Evolutionary conservation across 176 grass and related monocot genomes (phyloP).

Genomic region (Bromus sterilis): DNA sequence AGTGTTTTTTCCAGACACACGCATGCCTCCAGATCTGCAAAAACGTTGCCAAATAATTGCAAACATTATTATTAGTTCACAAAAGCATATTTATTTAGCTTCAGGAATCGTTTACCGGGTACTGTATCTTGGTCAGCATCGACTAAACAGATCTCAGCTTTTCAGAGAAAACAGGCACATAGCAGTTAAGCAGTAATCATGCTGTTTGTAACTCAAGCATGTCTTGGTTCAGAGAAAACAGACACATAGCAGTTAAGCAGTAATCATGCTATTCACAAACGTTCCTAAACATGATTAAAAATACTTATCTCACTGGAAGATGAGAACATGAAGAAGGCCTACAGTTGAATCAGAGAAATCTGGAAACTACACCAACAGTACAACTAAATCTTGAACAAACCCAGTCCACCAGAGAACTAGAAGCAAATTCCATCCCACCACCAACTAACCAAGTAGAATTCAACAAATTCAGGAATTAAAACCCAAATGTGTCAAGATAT

Average conservation of each 20-base stretch:
- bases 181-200: no score
- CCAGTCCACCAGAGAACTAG: not conserved
- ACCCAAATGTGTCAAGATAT: not conserved
- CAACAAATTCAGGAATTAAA: not conserved
- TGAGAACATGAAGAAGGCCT: not conserved
- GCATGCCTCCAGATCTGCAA: slow-evolving; percentile 89
- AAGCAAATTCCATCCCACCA: not conserved
- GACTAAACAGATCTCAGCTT: not conserved
- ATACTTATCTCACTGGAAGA: not conserved
- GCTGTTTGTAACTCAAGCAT: not conserved
- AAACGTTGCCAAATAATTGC: not conserved
- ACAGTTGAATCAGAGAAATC: not conserved
- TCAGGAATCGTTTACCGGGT: not conserved
- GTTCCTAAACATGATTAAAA: not conserved
- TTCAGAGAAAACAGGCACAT: not conserved
- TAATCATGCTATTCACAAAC: not conserved
- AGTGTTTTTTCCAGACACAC: slow-evolving; percentile 81
- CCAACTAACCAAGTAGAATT: not conserved
- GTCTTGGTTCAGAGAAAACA: not conserved
- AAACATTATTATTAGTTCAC: not conserved
- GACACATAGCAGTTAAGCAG: not conserved
- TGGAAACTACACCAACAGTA: not conserved
- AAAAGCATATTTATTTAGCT: not conserved
- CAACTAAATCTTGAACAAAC: not conserved
- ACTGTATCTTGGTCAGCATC: not conserved